These are phyloP conservation scores for Rhodotorula toruloides DNA, from an alignment of 768 basidiomycete genomes.

Conservation along the genomic window DNA sequence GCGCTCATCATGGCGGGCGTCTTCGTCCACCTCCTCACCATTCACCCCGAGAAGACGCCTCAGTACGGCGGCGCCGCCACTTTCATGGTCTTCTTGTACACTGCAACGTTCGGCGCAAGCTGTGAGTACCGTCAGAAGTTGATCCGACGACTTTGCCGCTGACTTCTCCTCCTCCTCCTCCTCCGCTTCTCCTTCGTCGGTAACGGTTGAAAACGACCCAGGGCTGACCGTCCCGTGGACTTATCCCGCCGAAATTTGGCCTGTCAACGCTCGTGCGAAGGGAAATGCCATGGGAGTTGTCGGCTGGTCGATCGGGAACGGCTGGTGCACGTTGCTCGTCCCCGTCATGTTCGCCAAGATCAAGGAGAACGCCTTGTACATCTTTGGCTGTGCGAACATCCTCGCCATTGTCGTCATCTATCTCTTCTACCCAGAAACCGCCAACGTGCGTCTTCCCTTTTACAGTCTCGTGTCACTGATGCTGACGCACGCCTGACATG, in stretches of 20 bases:
- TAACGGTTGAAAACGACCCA: too few relatives aligned
- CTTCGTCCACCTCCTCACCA: constrained; percentile 1
- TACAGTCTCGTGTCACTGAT: background rate
- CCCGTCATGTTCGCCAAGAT: constrained; percentile 12
- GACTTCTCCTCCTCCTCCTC: too few relatives aligned
- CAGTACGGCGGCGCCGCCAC: constrained; percentile 4
- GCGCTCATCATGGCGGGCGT: constrained; percentile 10
- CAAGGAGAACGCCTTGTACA: constrained; percentile 5
- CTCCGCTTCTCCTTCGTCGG: too few relatives aligned
- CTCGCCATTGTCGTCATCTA: constrained; percentile 1
- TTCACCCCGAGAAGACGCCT: constrained; percentile 2
- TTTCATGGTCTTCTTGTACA: constrained; percentile 16
- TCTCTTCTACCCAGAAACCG: constrained; percentile 15
- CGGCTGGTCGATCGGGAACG: constrained; percentile 14
- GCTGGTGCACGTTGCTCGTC: constrained; percentile 6
- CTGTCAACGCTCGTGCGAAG: constrained; percentile 1
- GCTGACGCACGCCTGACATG: background rate
- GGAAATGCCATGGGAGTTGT: constrained; percentile 6
- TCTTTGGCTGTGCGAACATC: constrained; percentile 4
- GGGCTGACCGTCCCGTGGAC: constrained; percentile 13
- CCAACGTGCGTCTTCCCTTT: constrained; percentile 7
- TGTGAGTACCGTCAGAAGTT: background rate
- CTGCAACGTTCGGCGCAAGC: constrained; percentile 8
- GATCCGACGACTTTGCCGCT: too few relatives aligned
- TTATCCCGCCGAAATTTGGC: constrained; percentile 1